Evolutionary conservation across 2,329 filamentous ascomycete genomes (phyloP).

Genomic region (Alternaria sp.): DNA sequence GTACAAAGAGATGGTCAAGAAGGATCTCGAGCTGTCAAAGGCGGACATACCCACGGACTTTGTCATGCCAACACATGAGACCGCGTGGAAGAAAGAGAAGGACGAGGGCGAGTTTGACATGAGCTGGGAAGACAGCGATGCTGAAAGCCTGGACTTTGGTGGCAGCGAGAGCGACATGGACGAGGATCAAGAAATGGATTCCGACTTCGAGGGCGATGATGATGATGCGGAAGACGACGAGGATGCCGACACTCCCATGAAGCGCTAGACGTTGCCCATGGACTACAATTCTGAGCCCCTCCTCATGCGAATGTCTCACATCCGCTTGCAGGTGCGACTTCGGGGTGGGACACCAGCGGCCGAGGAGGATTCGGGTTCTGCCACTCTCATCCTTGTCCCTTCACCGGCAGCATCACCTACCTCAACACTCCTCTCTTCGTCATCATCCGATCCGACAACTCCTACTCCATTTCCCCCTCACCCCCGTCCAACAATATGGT

Average conservation of each 20-base stretch:
- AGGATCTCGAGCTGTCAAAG: constrained; percentile 75
- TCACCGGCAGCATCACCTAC: not conserved
- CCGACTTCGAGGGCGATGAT: constrained; percentile 63
- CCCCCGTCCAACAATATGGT: not conserved
- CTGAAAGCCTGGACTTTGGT: constrained; percentile 71
- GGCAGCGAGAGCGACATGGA: constrained; percentile 61
- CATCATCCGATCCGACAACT: not conserved
- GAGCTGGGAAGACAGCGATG: constrained; percentile 55
- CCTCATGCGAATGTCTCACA: not conserved
- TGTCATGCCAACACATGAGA: constrained; percentile 76
- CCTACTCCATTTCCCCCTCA: not conserved
- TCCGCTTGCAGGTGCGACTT: not conserved
- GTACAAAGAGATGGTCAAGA: constrained; percentile 74
- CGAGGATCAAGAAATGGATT: constrained; percentile 65
- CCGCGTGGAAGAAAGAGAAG: constrained; percentile 68
- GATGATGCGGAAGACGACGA: constrained; percentile 41
- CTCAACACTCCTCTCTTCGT: not conserved
- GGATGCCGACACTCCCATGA: constrained; percentile 27
- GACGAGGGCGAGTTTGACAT: constrained; percentile 66
- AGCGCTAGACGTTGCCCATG: constrained; percentile 2
- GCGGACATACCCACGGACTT: constrained; percentile 80
- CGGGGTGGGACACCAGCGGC: not conserved
- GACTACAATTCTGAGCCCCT: not conserved
- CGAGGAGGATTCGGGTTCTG: not conserved
- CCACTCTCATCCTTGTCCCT: not conserved